Base-by-base conservation (phyloP, 768 basidiomycete species). In the Phylloporus arenicola region DNA sequence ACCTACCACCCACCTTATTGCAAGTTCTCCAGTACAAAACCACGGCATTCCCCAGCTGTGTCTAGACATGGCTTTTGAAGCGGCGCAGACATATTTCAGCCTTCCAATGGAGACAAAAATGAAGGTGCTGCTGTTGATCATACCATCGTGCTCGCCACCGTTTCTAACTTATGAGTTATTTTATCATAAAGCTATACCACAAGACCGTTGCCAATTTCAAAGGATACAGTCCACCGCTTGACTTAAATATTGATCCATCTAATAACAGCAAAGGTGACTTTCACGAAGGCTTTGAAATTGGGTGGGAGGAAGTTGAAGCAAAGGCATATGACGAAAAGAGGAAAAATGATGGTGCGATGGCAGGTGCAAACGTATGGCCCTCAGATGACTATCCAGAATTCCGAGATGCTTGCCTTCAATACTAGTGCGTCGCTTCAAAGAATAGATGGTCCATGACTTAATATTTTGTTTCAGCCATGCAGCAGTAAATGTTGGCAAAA, bases 241-340 rank as follows among this genome's bases (percentile, higher is more conserved):
- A 82, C 48, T 81, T 79, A 44, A 91, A 91, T 63, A 86, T 83
- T 47, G 79, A 92, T 58, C 82, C 88, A 0, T 50, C 57, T 8
- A 80, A 81, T 43, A 71, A 77, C 20, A 78, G 79, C 42, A 70
- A 78, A n/a, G 92, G 92, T 1, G 93, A 97, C 62, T 68, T 94
- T 47, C 90, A 94, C 62, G 92, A 97, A 64, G 92, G 86, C 3
- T 95, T 93, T 64, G 86, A 92, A 58, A 75, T 95, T 50, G 89
- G 90, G 3, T 84, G 80, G 76, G 86, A 91, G 62, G 67, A 72
- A 22, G 61, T 77, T 0, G 58, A 71, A 11, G 49, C 58, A 8
- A 62, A 62, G 50, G 48, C 27, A 0, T 30, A 55, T 22, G 62
- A 68, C 52, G 57, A 63, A 44, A 58, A 68, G 40, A 57, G 64